Evolutionary conservation across 2,329 filamentous ascomycete species (phyloP), one percentile per base, ranked within the genome.

Genomic region (Sclerotinia spermophila): DNA sequence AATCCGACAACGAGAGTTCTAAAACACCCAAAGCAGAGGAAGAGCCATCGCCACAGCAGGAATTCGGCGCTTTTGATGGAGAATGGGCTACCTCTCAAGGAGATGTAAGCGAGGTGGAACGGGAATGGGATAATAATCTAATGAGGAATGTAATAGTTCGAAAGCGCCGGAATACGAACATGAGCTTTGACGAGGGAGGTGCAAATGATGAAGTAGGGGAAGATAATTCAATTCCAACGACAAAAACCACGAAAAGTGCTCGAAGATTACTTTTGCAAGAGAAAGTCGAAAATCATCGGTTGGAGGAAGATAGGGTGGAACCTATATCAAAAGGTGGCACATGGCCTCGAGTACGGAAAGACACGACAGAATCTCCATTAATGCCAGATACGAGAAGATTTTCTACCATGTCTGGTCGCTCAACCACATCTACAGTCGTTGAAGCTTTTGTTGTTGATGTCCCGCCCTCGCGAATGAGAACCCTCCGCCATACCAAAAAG

Each of bases 401-500:
- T 35, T 89, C 87, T 11, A 82, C 82, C 19, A 83, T 86, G 76
- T 89, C 87, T 10, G 83, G 83, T 2, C 84, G 81, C 70, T 89
- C 87, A 27, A 83, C 82, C 0, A 81, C 82, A 2, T 89, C 87
- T 24, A 86, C 86, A 0, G 82, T 89, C n/a, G 82, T 89, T 15
- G 87, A 87, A 76, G 87, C 86, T 5, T 82, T 88, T 60, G 79
- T 89, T 48, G 81, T 89, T n/a, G 85, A 87, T 56, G 80, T 80
- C 1, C 79, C 81, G 44, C 82, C 83, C 21, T 83, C 82, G 67
- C 72, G 83, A 60, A 83, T 81, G 70, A 84, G 84, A 75, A 90
- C 87, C 11, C 79, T 91, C 71, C 85, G 89, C 6, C 88, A 90
- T 77, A 84, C 89, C 17, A 86, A 83, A 74, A 90, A 90, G 76